A percentile compares a stretch with the other conserved stretches of the same genome.
These are phyloP conservation scores for Coniferiporia sulphurascens DNA, from an alignment of 1,284 basidiomycete genomes.

Conservation along the genomic window DNA sequence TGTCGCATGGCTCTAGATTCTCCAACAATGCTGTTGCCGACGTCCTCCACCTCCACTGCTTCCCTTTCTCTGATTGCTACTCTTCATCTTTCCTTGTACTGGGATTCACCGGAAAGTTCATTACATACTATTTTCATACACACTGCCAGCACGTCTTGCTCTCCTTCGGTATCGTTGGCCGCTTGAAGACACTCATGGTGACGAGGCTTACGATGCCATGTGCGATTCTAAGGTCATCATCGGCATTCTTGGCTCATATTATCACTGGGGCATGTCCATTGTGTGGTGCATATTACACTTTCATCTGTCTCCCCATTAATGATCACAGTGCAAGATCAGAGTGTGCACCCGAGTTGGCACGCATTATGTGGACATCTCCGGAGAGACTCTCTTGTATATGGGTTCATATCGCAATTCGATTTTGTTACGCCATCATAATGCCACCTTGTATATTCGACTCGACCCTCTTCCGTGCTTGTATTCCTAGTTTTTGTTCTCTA, in stretches of 20 bases:
- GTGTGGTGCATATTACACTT: slow-evolving; percentile 38
- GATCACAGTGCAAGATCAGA: slow-evolving; percentile 26
- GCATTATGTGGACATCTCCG: slow-evolving; percentile 63
- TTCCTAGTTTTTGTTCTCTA: slow-evolving; percentile 46
- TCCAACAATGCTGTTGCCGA: slow-evolving; percentile 98
- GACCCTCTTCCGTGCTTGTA: slow-evolving; percentile 55
- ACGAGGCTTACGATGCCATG: slow-evolving; percentile 50
- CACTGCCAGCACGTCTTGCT: slow-evolving; percentile 60
- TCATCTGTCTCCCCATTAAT: neutral
- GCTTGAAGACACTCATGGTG: slow-evolving; percentile 42
- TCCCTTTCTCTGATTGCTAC: slow-evolving; percentile 20
- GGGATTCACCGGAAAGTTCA: slow-evolving; percentile 57
- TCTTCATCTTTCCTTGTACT: neutral
- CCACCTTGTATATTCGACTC: slow-evolving; percentile 72
- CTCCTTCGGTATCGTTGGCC: slow-evolving; percentile 54
- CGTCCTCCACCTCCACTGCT: slow-evolving; percentile 97
- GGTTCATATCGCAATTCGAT: slow-evolving; percentile 54
- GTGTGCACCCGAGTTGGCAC: slow-evolving; percentile 48
- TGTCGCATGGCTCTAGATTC: slow-evolving; percentile 98
- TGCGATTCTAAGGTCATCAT: slow-evolving; percentile 53
- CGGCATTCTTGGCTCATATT: slow-evolving; percentile 65
- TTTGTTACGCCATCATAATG: slow-evolving; percentile 66
- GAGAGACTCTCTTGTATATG: slow-evolving; percentile 49
- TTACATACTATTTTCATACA: slow-evolving; percentile 51
- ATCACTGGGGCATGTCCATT: slow-evolving; percentile 59